Conservation (phyloP, 2,329 filamentous ascomycete species). For the Sporothrix brunneoviolacea region DNA sequence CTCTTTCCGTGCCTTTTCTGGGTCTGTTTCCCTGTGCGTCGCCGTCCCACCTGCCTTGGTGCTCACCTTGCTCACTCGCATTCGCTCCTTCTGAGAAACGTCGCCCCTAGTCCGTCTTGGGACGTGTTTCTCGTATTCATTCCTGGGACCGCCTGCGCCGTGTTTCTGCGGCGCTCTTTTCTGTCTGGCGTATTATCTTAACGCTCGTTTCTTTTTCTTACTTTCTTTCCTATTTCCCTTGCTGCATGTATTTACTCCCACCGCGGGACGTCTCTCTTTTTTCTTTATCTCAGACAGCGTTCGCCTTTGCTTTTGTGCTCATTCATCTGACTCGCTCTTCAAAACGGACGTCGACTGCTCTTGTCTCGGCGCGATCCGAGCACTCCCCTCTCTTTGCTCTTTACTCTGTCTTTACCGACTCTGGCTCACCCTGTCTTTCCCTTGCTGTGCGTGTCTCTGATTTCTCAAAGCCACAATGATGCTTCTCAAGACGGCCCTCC, state of each 20-base stretch:
- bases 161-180: not conserved
- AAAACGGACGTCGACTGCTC: not conserved
- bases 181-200: not conserved
- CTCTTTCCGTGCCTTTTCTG: too few species aligned
- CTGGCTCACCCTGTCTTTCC: not conserved
- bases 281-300: slow-evolving; percentile 1
- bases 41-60: too few species aligned
- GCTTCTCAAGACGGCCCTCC: not conserved
- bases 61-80: too few species aligned
- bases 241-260: not conserved
- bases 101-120: not conserved
- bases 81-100: not conserved
- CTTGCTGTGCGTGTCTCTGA: not conserved
- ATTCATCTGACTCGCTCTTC: not conserved
- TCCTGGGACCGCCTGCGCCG: not conserved
- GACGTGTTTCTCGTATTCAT: slow-evolving; percentile 8
- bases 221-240: not conserved
- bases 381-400: not conserved
- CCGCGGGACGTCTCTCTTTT: not conserved
- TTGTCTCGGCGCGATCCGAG: not conserved
- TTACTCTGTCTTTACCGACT: not conserved
- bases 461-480: not conserved
- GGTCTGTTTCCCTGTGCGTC: too few species aligned
- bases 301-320: not conserved
- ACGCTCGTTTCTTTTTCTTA: not conserved